Evolutionary conservation across 345 rosid genomes (phyloP).

Genomic region (Murraya paniculata): DNA sequence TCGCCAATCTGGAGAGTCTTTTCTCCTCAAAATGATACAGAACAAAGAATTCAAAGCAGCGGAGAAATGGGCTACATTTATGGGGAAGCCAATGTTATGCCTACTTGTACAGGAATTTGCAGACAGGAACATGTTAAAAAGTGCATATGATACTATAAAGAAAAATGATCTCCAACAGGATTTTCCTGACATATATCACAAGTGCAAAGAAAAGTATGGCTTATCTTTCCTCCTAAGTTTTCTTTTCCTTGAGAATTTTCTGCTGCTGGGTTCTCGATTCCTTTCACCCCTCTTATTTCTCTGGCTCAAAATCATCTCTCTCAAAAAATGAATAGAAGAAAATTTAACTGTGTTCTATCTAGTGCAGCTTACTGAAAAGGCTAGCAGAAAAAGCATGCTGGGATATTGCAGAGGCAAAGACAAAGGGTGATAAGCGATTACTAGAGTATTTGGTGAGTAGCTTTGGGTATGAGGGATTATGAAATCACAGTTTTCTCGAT

Average conservation of each 20-base stretch:
- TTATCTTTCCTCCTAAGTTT: conserved; percentile 5
- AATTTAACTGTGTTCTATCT: conserved; percentile 3
- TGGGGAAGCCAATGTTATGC: conserved; percentile 77
- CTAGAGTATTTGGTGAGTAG: conserved; percentile 69
- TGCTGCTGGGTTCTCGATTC: neutral
- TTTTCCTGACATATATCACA: conserved; percentile 66
- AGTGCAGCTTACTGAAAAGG: conserved; percentile 63
- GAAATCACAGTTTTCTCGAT: neutral
- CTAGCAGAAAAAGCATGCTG: conserved; percentile 88
- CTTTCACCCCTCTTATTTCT: neutral
- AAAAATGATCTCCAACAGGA: conserved; percentile 69
- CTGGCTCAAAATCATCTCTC: neutral
- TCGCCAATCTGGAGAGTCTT: conserved; percentile 65
- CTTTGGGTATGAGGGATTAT: neutral
- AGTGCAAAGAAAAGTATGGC: conserved; percentile 74
- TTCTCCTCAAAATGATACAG: conserved; percentile 72
- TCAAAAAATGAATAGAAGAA: conserved; percentile 3
- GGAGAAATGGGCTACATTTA: conserved; percentile 90
- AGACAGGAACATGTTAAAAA: conserved; percentile 70
- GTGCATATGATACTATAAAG: conserved; percentile 64
- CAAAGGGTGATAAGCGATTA: conserved; percentile 67
- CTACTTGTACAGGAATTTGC: conserved; percentile 66
- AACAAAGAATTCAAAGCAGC: conserved; percentile 74
- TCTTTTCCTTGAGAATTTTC: neutral
- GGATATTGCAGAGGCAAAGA: conserved; percentile 87